Conservation (phyloP, 2,329 filamentous ascomycete genomes). For the Byssochlamys sp. region DNA sequence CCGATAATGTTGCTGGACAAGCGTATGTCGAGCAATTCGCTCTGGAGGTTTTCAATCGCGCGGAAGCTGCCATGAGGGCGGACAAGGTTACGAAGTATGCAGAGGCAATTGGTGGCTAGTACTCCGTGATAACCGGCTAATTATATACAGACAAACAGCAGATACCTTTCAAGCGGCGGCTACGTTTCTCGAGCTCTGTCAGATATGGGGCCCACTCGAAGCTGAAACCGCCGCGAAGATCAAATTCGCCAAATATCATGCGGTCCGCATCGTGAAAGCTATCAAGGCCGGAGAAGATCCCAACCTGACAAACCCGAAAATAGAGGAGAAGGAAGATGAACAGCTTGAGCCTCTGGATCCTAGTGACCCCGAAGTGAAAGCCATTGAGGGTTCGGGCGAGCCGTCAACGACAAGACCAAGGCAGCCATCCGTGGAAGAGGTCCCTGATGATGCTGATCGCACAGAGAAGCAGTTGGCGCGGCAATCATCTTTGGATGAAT, state of each 20-base stretch:
- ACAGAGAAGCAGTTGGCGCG: conserved; percentile 36
- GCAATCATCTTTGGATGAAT: conserved; percentile 42
- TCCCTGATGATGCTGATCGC: conserved; percentile 47
- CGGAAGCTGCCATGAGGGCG: conserved; percentile 69
- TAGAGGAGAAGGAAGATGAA: conserved; percentile 41
- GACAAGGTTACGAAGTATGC: conserved; percentile 70
- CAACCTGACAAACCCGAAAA: conserved; percentile 76
- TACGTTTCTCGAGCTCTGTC: conserved; percentile 80
- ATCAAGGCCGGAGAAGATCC: conserved; percentile 85
- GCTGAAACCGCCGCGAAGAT: conserved; percentile 73
- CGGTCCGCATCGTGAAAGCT: conserved; percentile 78
- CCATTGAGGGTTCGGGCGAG: conserved; percentile 36
- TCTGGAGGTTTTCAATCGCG: conserved; percentile 74
- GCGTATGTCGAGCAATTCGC: conserved; percentile 93
- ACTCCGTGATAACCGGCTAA: conserved; percentile 3
- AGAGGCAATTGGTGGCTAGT: background rate
- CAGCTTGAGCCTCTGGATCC: conserved; percentile 46
- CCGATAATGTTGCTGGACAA: conserved; percentile 75
- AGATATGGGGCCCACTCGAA: conserved; percentile 71
- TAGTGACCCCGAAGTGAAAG: conserved; percentile 56
- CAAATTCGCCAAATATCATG: conserved; percentile 95
- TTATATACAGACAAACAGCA: conserved; percentile 64
- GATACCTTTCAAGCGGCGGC: conserved; percentile 88
- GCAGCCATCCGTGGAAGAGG: conserved; percentile 52
- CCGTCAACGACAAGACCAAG: conserved; percentile 36